phyloP scores from a whole-genome alignment of 805 yeast species.

The Clavispora carvajalis region DNA sequence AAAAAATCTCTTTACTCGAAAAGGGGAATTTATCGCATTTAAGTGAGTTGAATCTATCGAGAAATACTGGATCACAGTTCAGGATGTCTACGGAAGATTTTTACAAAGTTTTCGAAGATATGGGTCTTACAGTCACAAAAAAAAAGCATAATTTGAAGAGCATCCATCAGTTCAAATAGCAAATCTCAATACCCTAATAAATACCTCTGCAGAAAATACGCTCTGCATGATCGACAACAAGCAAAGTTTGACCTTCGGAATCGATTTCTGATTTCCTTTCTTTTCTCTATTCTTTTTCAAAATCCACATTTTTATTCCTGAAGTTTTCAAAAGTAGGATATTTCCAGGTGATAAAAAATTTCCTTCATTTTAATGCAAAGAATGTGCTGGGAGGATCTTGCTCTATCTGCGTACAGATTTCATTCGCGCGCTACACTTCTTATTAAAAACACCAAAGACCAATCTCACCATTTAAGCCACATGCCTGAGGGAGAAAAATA shows the following conservation, averaged over 20 bases:
- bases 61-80: conserved; percentile 12
- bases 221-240: not conserved
- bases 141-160: conserved; percentile 24
- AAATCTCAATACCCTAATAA: too few relatives aligned
- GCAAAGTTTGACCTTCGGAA: not conserved
- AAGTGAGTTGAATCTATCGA: conserved; percentile 15
- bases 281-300: too few relatives aligned
- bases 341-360: not conserved
- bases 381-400: not conserved
- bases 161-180: conserved; percentile 16
- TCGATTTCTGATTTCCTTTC: not conserved
- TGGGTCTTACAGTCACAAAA: conserved; percentile 17
- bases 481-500: conserved; percentile 5
- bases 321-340: too few relatives aligned
- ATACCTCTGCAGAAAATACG: not conserved
- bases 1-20: conserved; percentile 2
- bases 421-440: not conserved
- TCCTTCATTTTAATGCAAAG: not conserved
- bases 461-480: not conserved
- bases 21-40: conserved; percentile 9
- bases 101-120: conserved; percentile 18
- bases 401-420: not conserved
- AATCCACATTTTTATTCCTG: too few relatives aligned
- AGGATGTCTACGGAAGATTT: conserved; percentile 16
- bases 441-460: not conserved